phyloP scores from a whole-genome alignment of 345 rosid genomes.

The Punica granatum region DNA sequence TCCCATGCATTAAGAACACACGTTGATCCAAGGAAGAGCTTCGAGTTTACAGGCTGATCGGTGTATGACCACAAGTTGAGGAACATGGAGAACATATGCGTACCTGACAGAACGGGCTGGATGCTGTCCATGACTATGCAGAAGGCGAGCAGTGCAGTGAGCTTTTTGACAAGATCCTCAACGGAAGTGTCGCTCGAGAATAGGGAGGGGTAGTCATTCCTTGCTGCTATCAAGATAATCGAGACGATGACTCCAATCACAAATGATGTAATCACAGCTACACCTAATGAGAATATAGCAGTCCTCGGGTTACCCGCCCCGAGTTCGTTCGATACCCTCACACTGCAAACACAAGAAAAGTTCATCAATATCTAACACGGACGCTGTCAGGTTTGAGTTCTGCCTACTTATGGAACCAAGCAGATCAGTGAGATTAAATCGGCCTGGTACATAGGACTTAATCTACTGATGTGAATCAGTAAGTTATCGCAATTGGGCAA shows the following conservation, averaged over 20 bases:
- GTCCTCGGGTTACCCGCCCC: slow-evolving; percentile 54
- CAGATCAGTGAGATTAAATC: no score
- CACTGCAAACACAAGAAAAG: slow-evolving; percentile 40
- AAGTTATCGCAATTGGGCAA: no score
- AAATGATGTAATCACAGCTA: slow-evolving; percentile 48
- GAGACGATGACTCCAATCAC: slow-evolving; percentile 41
- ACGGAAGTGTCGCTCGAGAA: slow-evolving; percentile 53
- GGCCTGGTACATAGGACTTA: no score
- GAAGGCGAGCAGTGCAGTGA: slow-evolving; percentile 64
- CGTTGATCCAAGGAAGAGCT: neutral
- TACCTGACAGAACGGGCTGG: slow-evolving; percentile 94
- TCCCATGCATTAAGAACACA: no score
- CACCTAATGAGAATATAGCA: slow-evolving; percentile 39
- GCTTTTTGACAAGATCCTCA: slow-evolving; percentile 37
- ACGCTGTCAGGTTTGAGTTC: no score
- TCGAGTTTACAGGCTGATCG: neutral
- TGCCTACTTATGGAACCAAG: no score
- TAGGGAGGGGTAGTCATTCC: slow-evolving; percentile 45
- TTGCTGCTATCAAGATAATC: slow-evolving; percentile 28
- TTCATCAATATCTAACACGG: no score
- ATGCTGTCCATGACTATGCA: slow-evolving; percentile 61
- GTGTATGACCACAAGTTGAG: neutral
- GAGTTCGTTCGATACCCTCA: slow-evolving; percentile 71
- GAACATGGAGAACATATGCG: no score
- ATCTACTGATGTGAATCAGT: no score